Evolutionary conservation across 139 green algal genomes (phyloP).

Genomic region (Gonium pectorale): DNA sequence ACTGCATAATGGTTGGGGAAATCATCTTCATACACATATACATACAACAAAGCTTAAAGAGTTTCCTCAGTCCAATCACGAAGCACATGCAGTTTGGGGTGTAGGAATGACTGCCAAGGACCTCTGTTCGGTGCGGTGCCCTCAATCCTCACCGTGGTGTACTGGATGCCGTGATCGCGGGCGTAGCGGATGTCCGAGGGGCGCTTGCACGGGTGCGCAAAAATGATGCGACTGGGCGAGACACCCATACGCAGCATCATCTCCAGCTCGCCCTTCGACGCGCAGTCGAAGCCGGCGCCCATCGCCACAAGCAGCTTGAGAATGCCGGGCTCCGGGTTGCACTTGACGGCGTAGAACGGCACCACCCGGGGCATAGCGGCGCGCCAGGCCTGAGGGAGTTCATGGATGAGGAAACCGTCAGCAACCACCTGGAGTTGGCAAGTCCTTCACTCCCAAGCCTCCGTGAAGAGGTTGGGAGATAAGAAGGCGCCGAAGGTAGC

Average conservation of each 20-base stretch:
- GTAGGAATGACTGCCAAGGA: no score
- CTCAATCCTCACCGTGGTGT: conserved; percentile 79
- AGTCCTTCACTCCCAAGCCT: conserved; percentile 39
- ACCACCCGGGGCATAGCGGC: conserved; percentile 88
- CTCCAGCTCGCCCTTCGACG: conserved; percentile 88
- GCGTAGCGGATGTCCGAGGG: conserved; percentile 82
- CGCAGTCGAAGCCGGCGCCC: conserved; percentile 96
- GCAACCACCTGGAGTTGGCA: conserved; percentile 58
- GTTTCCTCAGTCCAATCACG: no score
- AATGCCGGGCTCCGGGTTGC: conserved; percentile 91
- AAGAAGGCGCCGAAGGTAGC: conserved; percentile 42
- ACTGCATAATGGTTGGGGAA: conserved; percentile 47
- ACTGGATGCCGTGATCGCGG: conserved; percentile 66
- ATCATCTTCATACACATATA: no score
- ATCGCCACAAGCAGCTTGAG: conserved; percentile 86
- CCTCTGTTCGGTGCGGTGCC: no score
- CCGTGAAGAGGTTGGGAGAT: background rate
- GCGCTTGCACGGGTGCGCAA: conserved; percentile 96
- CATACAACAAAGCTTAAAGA: no score
- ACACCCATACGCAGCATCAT: conserved; percentile 87
- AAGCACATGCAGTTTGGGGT: no score
- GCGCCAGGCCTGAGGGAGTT: conserved; percentile 71
- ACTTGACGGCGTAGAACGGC: conserved; percentile 97
- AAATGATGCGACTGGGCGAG: conserved; percentile 85
- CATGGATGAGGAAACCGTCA: conserved; percentile 17